These are phyloP conservation scores for Epichloe brachyelytri DNA, from an alignment of 2,329 filamentous ascomycete genomes.

Conservation along the genomic window DNA sequence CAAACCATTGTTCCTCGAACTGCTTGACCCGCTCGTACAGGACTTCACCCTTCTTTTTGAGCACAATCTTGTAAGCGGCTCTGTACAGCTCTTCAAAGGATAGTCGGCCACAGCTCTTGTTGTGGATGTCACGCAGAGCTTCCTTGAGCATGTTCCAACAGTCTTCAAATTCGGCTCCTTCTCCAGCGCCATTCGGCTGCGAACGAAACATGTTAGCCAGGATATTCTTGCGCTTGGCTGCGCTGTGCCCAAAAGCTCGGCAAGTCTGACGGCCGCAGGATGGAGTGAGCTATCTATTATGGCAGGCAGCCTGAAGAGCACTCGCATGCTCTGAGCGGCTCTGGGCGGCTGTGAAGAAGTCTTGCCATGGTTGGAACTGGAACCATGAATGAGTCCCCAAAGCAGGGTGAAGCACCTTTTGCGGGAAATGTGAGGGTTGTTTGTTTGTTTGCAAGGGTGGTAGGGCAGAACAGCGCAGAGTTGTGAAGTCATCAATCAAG, in stretches of 20 bases:
- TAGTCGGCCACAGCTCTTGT: conserved; percentile 75
- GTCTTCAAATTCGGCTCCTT: conserved; percentile 67
- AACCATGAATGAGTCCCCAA: not conserved
- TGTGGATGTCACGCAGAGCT: conserved; percentile 79
- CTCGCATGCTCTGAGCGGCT: not conserved
- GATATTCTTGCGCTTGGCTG: not conserved
- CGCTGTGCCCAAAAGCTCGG: not conserved
- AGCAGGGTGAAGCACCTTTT: not conserved
- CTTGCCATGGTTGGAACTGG: not conserved
- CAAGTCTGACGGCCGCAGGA: not conserved
- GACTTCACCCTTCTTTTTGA: conserved; percentile 71
- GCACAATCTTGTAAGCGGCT: conserved; percentile 83
- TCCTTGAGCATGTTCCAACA: conserved; percentile 67
- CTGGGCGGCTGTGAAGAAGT: too few species aligned
- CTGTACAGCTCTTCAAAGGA: conserved; percentile 96
- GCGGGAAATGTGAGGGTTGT: too few species aligned
- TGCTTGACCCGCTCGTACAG: conserved; percentile 70
- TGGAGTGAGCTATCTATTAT: not conserved
- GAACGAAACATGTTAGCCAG: conserved; percentile 11
- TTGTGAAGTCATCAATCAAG: not conserved
- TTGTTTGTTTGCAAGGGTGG: not conserved
- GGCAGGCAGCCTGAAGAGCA: not conserved
- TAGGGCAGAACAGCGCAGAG: not conserved
- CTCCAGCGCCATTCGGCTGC: conserved; percentile 28
- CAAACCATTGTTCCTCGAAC: conserved; percentile 75